Percentiles rank a stretch among this genome's conserved stretches.
Conservation (phyloP, 441 rosid species). For the Corymbia calophylla region DNA sequence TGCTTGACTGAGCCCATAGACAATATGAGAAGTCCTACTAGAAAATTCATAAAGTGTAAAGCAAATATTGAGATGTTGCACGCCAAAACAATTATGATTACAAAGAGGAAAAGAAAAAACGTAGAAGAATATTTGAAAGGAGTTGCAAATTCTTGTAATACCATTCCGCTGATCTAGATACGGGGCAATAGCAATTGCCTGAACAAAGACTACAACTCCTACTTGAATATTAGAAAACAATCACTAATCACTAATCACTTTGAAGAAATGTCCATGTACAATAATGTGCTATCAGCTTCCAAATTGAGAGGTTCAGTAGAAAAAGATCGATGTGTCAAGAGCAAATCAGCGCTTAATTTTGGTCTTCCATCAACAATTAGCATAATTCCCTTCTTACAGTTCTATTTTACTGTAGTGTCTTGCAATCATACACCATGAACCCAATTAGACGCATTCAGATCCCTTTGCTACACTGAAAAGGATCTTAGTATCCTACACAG, state of each 20-base stretch:
- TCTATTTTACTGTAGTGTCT: background rate
- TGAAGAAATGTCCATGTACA: background rate
- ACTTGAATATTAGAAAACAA: background rate
- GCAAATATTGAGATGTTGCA: background rate
- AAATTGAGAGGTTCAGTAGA: background rate
- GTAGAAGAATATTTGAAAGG: background rate
- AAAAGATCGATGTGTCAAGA: background rate
- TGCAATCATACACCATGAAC: background rate
- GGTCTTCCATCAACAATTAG: background rate
- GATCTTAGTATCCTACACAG: background rate
- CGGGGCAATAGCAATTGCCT: background rate
- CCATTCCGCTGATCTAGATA: background rate
- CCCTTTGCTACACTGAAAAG: background rate
- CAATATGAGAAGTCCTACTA: background rate
- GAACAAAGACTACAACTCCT: background rate
- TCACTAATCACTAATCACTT: background rate
- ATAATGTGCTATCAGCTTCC: background rate
- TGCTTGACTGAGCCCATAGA: background rate
- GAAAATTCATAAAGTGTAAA: background rate
- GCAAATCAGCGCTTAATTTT: background rate
- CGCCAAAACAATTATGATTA: background rate
- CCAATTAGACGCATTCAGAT: background rate
- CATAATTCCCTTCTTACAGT: background rate
- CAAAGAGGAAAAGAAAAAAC: background rate
- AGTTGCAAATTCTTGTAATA: background rate